Conservation (phyloP, 768 basidiomycete species). For the Tylopilus balloui region DNA sequence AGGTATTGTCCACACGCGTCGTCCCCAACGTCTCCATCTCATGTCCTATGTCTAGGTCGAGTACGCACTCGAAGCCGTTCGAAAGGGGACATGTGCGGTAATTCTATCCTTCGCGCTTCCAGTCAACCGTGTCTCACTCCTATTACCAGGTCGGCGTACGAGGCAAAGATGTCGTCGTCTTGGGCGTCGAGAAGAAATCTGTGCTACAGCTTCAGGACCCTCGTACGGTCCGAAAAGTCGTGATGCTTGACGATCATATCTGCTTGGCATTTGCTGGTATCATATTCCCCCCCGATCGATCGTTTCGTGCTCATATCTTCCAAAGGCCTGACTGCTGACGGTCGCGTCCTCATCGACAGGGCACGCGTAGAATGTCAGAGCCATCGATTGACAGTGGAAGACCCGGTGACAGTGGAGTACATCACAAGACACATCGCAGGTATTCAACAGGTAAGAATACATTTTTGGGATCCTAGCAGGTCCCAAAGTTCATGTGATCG, state of each 20-base stretch:
- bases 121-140: conserved; percentile 2
- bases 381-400: conserved; percentile 94
- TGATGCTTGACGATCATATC: conserved; percentile 96
- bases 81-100: conserved; percentile 96
- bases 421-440: conserved; percentile 97
- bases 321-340: conserved; percentile 93
- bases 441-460: conserved; percentile 82
- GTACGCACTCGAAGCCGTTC: conserved; percentile 96
- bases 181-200: conserved; percentile 99
- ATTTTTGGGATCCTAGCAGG: background rate
- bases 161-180: conserved; percentile 89
- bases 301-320: conserved; percentile 8
- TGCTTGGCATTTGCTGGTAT: conserved; percentile 96
- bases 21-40: conserved; percentile 9
- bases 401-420: conserved; percentile 97
- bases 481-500: background rate
- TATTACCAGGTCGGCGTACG: conserved; percentile 81
- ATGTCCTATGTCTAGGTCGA: conserved; percentile 67
- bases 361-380: conserved; percentile 97
- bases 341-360: conserved; percentile 95
- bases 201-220: conserved; percentile 97
- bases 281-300: conserved; percentile 19
- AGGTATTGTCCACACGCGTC: conserved; percentile 51
- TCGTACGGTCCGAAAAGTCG: conserved; percentile 94
- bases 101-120: conserved; percentile 20